A percentile compares a stretch with the other conserved stretches of the same genome.
phyloP scores from a whole-genome alignment of 2,329 filamentous ascomycete species.

The Xylaria polymorpha region DNA sequence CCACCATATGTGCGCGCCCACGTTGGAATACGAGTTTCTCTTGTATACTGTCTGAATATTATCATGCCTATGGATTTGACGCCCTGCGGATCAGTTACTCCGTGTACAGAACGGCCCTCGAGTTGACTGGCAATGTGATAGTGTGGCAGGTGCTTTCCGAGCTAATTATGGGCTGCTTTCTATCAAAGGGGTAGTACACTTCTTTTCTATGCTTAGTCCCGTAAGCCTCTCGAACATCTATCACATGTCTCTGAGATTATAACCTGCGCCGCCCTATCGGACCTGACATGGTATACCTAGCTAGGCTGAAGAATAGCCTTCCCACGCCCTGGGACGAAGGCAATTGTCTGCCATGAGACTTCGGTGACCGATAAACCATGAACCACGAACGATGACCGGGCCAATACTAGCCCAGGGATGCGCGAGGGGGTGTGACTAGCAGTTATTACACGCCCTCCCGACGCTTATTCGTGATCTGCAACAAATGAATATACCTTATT shows the following conservation, averaged over 20 bases:
- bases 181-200: conserved; percentile 10
- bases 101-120: conserved; percentile 17
- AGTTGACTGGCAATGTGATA: conserved; percentile 15
- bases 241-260: conserved; percentile 34
- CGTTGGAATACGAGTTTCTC: conserved; percentile 42
- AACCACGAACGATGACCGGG: conserved; percentile 52
- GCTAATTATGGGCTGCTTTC: conserved; percentile 18
- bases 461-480: conserved; percentile 26
- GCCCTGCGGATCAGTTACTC: conserved; percentile 11
- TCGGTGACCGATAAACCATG: conserved; percentile 58
- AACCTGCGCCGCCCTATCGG: conserved; percentile 37
- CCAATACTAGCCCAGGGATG: conserved; percentile 45
- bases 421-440: conserved; percentile 43
- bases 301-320: conserved; percentile 41
- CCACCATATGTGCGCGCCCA: conserved; percentile 43
- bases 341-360: conserved; percentile 52
- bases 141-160: conserved; percentile 14
- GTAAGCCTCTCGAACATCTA: conserved; percentile 3
- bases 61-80: conserved; percentile 24
- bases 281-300: conserved; percentile 46
- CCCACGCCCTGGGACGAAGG: conserved; percentile 49
- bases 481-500: conserved; percentile 34
- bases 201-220: conserved; percentile 1
- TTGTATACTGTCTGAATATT: conserved; percentile 38
- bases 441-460: conserved; percentile 38